Conservation (phyloP, 345 rosid genomes). For the Adansonia digitata region DNA sequence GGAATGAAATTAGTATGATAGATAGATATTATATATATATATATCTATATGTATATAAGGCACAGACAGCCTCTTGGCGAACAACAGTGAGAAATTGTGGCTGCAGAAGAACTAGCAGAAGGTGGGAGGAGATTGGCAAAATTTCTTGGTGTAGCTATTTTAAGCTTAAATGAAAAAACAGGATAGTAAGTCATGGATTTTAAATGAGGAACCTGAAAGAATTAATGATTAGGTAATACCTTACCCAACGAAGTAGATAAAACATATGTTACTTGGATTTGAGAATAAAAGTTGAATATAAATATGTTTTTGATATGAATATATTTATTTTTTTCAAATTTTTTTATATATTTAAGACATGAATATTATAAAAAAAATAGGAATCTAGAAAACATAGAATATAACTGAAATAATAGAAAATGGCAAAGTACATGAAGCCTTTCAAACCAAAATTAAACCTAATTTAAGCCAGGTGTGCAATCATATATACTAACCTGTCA, state of each 20-base stretch:
- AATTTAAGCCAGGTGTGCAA: neutral
- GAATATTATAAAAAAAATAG: too few species aligned
- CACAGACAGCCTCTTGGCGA: neutral
- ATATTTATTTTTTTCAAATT: too few species aligned
- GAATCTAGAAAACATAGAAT: too few species aligned
- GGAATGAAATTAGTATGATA: too few species aligned
- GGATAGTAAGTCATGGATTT: neutral
- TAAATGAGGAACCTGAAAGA: neutral
- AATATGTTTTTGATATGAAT: too few species aligned
- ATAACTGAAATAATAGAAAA: neutral
- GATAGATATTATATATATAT: too few species aligned
- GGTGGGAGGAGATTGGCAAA: neutral
- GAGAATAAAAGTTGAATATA: too few species aligned
- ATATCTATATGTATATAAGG: too few species aligned
- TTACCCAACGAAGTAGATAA: neutral
- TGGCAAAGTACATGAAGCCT: neutral
- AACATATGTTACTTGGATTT: neutral
- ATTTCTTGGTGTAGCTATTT: neutral
- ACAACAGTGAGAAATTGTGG: neutral
- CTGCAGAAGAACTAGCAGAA: neutral
- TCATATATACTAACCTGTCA: neutral
- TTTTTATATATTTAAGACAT: too few species aligned
- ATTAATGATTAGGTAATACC: neutral
- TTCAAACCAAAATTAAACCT: constrained; percentile 5
- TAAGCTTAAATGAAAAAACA: neutral